Evolutionary conservation across 768 basidiomycete species (phyloP).

Genomic region (Udeniomyces megalosporus): DNA sequence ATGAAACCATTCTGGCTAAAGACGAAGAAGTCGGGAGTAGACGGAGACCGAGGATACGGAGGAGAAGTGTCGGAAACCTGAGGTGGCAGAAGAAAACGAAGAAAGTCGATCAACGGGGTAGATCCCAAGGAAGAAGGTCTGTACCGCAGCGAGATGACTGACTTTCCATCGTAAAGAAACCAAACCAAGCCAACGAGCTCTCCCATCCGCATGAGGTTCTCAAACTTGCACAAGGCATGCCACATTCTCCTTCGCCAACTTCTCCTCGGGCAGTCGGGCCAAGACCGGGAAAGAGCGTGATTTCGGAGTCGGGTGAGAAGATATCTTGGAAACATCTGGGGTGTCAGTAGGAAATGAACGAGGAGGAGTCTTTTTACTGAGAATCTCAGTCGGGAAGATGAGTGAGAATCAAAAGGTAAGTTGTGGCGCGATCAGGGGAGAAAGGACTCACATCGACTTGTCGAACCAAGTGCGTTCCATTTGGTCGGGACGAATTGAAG

Average conservation of each 20-base stretch:
- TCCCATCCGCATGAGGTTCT: conserved; percentile 48
- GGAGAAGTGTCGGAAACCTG: conserved; percentile 72
- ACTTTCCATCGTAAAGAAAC: conserved; percentile 80
- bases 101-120: background rate
- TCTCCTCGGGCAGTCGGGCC: conserved; percentile 77
- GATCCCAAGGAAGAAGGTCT: background rate
- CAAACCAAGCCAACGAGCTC: conserved; percentile 58
- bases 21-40: conserved; percentile 55
- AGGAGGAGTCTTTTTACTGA: conserved; percentile 10
- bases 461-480: conserved; percentile 4
- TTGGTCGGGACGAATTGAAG: conserved; percentile 23
- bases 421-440: too few species aligned
- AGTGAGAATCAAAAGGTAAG: conserved; percentile 31
- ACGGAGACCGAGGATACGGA: conserved; percentile 57
- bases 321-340: conserved; percentile 61
- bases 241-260: conserved; percentile 59
- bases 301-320: conserved; percentile 54
- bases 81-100: background rate
- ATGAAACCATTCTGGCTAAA: conserved; percentile 70
- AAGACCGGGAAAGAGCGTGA: conserved; percentile 63
- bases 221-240: conserved; percentile 48
- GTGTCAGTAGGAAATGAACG: conserved; percentile 45
- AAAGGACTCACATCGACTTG: conserved; percentile 34
- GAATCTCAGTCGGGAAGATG: background rate
- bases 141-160: conserved; percentile 23